Evolutionary conservation across 148 eudicot species (phyloP), one percentile per base, ranked within the genome.

Genomic region (Vaccinium darrowii): DNA sequence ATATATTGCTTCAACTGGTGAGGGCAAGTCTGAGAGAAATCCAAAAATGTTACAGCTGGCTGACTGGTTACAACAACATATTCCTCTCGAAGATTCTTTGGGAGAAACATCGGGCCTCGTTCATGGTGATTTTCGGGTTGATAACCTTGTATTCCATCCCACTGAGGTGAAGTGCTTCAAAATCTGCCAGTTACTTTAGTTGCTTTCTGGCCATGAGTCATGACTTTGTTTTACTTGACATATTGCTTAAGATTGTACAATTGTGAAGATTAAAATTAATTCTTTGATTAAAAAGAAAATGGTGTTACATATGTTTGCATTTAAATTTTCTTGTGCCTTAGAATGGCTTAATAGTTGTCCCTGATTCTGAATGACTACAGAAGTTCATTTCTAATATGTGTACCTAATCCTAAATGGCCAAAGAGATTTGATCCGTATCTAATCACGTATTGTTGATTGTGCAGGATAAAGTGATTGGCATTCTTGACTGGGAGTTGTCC

Each of bases 401-500:
- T 67, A 25, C 36, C 19, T 1, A 23, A 2, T 23, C 73, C 36
- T 67, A 23, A 75, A 21, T 78, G 60, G n/a, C 67, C 27, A 15
- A 33, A 56, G 81, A 56, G 33, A 79, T 79, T 16, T 19, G 21
- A 27, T 49, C 25, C 5, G n/a, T n/a, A 33, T 56, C 73, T 86
- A 16, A 86, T 53, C 56, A 4, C 23, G 7, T 18, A 50, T 52
- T 57, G 27, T 79, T 73, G 23, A 60, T 84, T 81, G 54, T 90
- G 88, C 98, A 97, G 99, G 99, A 97, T 88, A 92, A 92, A 85
- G 98, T 97, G 86, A 91, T 95, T 87, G 99, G 99, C 80, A 91
- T 97, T 88, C 93, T 97, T 80, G 99, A 97, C 88, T 97, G 99
- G 99, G 99, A 97, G 87, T 82, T 97, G 83, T 97, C 98, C 87